A percentile compares a stretch with the other conserved stretches of the same genome.
Conservation (phyloP, 441 rosid species). For the Erodium trifolium region DNA sequence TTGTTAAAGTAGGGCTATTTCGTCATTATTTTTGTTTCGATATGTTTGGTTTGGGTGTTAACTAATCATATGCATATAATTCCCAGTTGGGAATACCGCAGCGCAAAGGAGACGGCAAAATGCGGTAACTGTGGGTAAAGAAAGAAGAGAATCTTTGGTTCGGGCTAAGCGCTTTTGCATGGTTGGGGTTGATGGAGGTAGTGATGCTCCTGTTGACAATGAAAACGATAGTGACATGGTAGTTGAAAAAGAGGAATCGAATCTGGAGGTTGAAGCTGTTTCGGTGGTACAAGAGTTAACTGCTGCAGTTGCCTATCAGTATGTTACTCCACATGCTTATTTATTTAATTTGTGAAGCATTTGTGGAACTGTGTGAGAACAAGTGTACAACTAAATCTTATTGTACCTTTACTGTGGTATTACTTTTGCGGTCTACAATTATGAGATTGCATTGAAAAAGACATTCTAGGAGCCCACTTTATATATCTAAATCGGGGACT, state of each 20-base stretch:
- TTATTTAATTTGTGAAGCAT: not conserved
- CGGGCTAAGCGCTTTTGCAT: constrained; percentile 80
- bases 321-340: constrained; percentile 22
- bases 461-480: not conserved
- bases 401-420: not conserved
- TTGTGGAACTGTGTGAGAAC: not conserved
- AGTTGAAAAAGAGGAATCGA: constrained; percentile 62
- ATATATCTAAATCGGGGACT: not conserved
- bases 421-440: not conserved
- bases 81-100: constrained; percentile 64
- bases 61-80: constrained; percentile 6
- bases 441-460: not conserved
- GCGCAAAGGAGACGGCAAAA: constrained; percentile 72
- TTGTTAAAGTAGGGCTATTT: not conserved
- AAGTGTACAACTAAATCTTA: not conserved
- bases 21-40: not conserved
- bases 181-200: constrained; percentile 52
- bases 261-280: constrained; percentile 53
- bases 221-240: constrained; percentile 38
- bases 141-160: constrained; percentile 76
- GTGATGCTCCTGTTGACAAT: constrained; percentile 31
- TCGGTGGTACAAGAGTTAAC: constrained; percentile 67
- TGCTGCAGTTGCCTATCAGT: constrained; percentile 60
- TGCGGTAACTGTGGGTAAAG: constrained; percentile 81
- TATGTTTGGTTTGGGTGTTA: constrained; percentile 6